These are phyloP conservation scores for Diophrys sp. DNA, from an alignment of 73 alveolate species.

Conservation along the genomic window DNA sequence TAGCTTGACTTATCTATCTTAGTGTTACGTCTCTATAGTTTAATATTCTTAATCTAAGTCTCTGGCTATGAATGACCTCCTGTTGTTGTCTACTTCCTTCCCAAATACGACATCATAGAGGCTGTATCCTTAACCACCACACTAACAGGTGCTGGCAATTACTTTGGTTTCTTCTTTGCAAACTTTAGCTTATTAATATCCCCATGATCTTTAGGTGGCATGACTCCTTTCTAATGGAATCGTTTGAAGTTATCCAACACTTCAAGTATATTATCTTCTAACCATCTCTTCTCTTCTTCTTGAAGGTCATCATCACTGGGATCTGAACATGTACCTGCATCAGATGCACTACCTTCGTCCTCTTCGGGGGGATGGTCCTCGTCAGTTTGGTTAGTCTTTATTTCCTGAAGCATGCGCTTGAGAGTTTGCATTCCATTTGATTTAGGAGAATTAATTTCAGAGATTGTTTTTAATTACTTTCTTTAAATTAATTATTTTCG, in stretches of 20 bases:
- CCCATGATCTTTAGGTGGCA: not conserved
- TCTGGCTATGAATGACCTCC: no score
- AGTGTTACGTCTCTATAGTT: no score
- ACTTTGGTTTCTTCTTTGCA: not conserved
- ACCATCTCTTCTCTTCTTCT: slow-evolving; percentile 4
- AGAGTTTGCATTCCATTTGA: no score
- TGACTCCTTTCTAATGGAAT: not conserved
- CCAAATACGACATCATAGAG: not conserved
- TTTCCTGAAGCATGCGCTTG: no score
- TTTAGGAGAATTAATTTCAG: no score
- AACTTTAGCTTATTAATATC: not conserved
- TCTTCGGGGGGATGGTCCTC: no score
- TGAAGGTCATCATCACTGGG: slow-evolving; percentile 8
- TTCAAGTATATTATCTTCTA: slow-evolving; percentile 5
- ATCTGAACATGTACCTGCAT: slow-evolving; percentile 3
- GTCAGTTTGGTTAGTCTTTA: no score
- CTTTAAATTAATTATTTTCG: no score
- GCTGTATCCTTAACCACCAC: not conserved
- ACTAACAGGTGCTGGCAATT: not conserved
- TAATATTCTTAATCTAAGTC: no score
- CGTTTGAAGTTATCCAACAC: not conserved
- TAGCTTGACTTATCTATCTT: no score
- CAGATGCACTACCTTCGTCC: not conserved
- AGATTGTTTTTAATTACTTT: no score
- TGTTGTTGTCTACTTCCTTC: not conserved